These are phyloP conservation scores for Adansonia rubrostipa DNA, from an alignment of 441 rosid genomes.

Conservation along the genomic window DNA sequence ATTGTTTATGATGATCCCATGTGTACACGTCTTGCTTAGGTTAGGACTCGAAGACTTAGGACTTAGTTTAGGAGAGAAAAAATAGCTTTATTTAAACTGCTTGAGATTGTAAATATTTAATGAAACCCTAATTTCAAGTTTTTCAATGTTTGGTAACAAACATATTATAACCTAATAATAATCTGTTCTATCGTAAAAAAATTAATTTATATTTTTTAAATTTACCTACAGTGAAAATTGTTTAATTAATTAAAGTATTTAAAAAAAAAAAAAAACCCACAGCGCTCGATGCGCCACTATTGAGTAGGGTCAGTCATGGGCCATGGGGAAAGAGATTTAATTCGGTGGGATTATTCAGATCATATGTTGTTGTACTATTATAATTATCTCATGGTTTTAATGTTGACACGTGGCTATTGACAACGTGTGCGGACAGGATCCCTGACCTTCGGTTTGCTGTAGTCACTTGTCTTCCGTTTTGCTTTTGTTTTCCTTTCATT, in stretches of 20 bases:
- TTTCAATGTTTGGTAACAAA: not conserved
- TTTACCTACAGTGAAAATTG: not conserved
- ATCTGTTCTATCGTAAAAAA: not conserved
- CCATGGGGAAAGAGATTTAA: not conserved
- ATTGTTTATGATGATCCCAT: not conserved
- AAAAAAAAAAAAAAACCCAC: not conserved
- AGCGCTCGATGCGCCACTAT: conserved; percentile 24
- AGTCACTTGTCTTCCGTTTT: not conserved
- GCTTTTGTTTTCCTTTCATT: not conserved
- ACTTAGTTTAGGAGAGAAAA: not conserved
- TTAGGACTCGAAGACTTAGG: not conserved
- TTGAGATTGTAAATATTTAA: not conserved
- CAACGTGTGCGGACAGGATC: not conserved
- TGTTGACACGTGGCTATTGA: not conserved
- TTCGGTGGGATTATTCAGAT: not conserved
- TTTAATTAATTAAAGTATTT: not conserved
- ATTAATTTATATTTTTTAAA: not conserved
- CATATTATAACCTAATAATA: not conserved
- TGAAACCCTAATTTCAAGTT: not conserved
- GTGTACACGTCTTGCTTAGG: not conserved
- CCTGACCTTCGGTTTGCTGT: not conserved
- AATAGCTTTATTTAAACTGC: not conserved
- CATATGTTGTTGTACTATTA: not conserved
- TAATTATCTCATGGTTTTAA: not conserved
- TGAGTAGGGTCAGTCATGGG: not conserved